Evolutionary conservation across 768 basidiomycete genomes (phyloP), one percentile per base, ranked within the genome.

Genomic region (Trametes sanguinea): DNA sequence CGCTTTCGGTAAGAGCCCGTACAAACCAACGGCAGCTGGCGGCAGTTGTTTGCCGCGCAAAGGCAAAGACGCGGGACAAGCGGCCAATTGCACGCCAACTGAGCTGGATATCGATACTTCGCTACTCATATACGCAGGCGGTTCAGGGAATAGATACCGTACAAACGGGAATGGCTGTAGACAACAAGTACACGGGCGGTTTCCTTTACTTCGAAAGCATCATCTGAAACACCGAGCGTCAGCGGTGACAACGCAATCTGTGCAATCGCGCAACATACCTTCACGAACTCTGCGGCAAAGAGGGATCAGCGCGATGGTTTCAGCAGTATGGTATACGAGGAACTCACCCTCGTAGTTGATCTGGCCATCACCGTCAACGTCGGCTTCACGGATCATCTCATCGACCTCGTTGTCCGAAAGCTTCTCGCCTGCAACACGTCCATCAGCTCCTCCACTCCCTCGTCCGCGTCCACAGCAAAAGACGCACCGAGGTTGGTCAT

Each of bases 351-450:
- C 87, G 72, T 91, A 94, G 76, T 92, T 89, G 77, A 92, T 91
- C 77, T 93, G 91, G n/a, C 93, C 93, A 74, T 94, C 92, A 54
- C 95, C 94, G 71, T 97, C 93, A 53, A 93, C 83, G 73, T 97
- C 94, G 59, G 94, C 95, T 77, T 97, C 95, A 57, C 94, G 87
- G 73, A 97, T 97, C 94, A 97, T 95, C 81, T 95, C 94, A 63
- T 93, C 90, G 65, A 95, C 93, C 76, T 96, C 94, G 7, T 71
- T 80, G 65, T 95, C 93, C 11, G 90, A 83, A 60, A 95, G 79
- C 75, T 94, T 94, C 81, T 95, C 94, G 60, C 92, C 90, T 86
- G 71, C 65, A 62, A 2, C 22, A 51, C 52, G 51, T 58, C 54
- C 13, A 53, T 46, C n/a, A 17, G 33, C 35, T 45, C 29, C 46